These are phyloP conservation scores for Rhodotorula taiwanensis DNA, from an alignment of 768 basidiomycete species.

Conservation along the genomic window DNA sequence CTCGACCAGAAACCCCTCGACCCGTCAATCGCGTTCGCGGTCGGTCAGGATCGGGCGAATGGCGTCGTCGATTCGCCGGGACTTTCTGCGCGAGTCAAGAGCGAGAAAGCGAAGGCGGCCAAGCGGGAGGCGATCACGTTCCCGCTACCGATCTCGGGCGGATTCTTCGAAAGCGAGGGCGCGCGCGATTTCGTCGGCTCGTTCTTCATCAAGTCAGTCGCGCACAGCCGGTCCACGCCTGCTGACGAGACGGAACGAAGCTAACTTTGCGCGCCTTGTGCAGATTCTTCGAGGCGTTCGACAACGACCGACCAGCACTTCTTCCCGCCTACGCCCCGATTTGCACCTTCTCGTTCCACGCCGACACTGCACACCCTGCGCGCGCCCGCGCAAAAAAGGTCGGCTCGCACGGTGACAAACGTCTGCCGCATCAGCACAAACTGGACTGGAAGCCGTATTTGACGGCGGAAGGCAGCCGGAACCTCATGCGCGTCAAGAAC, in stretches of 20 bases:
- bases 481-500: constrained; percentile 50
- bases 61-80: constrained; percentile 38
- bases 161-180: constrained; percentile 53
- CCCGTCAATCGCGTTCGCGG: constrained; percentile 53
- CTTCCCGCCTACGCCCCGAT: constrained; percentile 68
- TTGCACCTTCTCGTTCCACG: constrained; percentile 86
- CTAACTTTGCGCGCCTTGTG: not conserved
- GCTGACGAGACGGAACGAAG: too few species aligned
- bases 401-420: constrained; percentile 37
- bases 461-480: constrained; percentile 59
- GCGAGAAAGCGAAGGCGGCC: constrained; percentile 48
- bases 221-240: too few species aligned
- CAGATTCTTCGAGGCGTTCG: constrained; percentile 64
- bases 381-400: constrained; percentile 69
- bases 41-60: constrained; percentile 53
- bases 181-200: constrained; percentile 61
- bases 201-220: constrained; percentile 69
- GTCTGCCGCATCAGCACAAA: constrained; percentile 72
- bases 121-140: constrained; percentile 57
- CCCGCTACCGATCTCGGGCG: constrained; percentile 59
- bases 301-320: constrained; percentile 63
- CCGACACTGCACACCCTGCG: constrained; percentile 71
- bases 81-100: constrained; percentile 44
- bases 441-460: constrained; percentile 66
- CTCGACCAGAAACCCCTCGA: constrained; percentile 73